Percentiles rank a stretch among this genome's conserved stretches.
phyloP scores from a whole-genome alignment of 257 asterid species.

The Nicotiana paniculata region DNA sequence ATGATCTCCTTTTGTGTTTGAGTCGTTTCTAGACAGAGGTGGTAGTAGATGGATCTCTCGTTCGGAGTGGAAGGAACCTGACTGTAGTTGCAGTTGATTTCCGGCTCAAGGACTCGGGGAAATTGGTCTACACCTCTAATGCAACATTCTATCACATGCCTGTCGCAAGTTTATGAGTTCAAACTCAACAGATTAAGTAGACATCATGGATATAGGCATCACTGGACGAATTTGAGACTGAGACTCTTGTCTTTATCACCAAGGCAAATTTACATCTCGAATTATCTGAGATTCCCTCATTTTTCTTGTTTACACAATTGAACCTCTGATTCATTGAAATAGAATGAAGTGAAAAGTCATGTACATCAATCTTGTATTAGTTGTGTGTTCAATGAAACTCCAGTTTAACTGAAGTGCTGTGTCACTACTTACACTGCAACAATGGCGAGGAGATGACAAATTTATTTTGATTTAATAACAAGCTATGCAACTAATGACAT shows the following conservation, averaged over 20 bases:
- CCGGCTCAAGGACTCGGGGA: slow-evolving; percentile 44
- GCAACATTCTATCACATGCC: slow-evolving; percentile 71
- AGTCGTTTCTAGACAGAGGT: slow-evolving; percentile 46
- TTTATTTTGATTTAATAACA: background rate
- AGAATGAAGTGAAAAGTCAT: background rate
- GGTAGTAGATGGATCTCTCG: slow-evolving; percentile 49
- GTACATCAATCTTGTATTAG: background rate
- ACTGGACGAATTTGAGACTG: background rate
- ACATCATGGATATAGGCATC: background rate
- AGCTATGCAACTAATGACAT: background rate
- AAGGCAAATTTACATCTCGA: background rate
- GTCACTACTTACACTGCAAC: background rate
- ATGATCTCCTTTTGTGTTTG: background rate
- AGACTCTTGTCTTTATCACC: background rate
- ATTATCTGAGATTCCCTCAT: background rate
- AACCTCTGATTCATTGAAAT: background rate
- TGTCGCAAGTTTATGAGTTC: slow-evolving; percentile 49
- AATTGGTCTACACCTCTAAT: slow-evolving; percentile 49
- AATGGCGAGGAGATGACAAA: background rate
- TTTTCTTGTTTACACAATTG: background rate
- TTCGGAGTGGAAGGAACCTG: slow-evolving; percentile 76
- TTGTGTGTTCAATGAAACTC: background rate
- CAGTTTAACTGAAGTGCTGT: background rate
- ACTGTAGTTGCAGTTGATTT: slow-evolving; percentile 59
- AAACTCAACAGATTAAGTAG: background rate